phyloP scores from a whole-genome alignment of 2,329 filamentous ascomycete species.

The Ceratocystiopsis sp. region DNA sequence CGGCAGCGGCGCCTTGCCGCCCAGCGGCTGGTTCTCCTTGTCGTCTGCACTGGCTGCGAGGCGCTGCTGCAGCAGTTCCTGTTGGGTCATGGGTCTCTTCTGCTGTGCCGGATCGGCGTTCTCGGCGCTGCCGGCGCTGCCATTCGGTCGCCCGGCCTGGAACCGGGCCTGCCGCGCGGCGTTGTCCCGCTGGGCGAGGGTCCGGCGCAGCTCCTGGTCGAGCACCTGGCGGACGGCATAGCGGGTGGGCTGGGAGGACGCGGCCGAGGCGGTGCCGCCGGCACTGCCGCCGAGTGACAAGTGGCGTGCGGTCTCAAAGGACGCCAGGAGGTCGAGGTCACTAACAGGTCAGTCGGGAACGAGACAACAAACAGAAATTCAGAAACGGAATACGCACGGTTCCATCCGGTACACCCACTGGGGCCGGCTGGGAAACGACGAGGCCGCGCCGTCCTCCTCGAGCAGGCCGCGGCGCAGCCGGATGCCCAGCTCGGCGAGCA shows the following conservation, averaged over 20 bases:
- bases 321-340: constrained; percentile 59
- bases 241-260: constrained; percentile 40
- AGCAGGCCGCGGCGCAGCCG: constrained; percentile 66
- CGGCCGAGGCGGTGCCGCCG: constrained; percentile 30
- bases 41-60: constrained; percentile 1
- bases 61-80: constrained; percentile 13
- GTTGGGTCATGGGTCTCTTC: constrained; percentile 14
- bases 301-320: constrained; percentile 51
- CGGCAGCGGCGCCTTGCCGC: constrained; percentile 1
- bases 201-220: constrained; percentile 73
- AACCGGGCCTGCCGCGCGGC: constrained; percentile 49
- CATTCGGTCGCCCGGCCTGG: constrained; percentile 28
- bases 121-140: constrained; percentile 9
- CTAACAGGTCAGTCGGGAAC: constrained; percentile 16
- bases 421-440: constrained; percentile 32
- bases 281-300: constrained; percentile 25
- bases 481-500: constrained; percentile 71
- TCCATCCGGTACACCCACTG: constrained; percentile 89
- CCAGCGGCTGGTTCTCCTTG: neutral
- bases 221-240: constrained; percentile 88
- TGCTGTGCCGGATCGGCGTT: neutral
- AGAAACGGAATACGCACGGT: constrained; percentile 42
- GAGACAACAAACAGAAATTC: neutral
- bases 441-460: constrained; percentile 27
- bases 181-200: constrained; percentile 48